These are phyloP conservation scores for Ceratocystis smalleyi DNA, from an alignment of 2,329 filamentous ascomycete genomes.

Conservation along the genomic window DNA sequence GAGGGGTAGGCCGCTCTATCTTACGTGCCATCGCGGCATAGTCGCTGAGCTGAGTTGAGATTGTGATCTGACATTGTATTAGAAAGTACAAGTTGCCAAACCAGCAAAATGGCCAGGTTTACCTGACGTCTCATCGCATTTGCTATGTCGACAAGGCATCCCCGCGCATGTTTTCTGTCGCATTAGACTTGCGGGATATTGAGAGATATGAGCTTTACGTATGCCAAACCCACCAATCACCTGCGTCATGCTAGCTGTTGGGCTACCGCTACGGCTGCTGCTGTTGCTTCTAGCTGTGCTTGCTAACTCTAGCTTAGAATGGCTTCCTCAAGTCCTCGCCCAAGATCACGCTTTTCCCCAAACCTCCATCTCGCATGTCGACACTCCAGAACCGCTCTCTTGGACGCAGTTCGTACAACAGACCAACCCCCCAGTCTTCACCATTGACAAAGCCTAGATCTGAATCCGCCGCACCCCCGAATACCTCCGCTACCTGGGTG, in stretches of 20 bases:
- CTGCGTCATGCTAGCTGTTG: neutral
- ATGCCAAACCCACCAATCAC: conserved; percentile 18
- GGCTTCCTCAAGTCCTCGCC: conserved; percentile 90
- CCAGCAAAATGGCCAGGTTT: conserved; percentile 90
- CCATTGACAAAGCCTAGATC: neutral
- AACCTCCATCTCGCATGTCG: conserved; percentile 49
- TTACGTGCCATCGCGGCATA: neutral
- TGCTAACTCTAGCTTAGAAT: conserved; percentile 27
- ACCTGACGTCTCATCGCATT: conserved; percentile 84
- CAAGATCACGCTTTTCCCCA: conserved; percentile 80
- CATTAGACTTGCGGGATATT: conserved; percentile 77
- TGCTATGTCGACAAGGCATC: conserved; percentile 89
- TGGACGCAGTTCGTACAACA: neutral
- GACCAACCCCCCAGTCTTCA: neutral
- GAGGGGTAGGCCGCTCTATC: conserved; percentile 54
- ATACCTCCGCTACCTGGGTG: conserved; percentile 68
- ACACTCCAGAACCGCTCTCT: conserved; percentile 3
- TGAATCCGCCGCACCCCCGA: conserved; percentile 9
- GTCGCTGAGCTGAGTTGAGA: neutral
- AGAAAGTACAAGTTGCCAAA: conserved; percentile 92
- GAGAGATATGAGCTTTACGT: conserved; percentile 84
- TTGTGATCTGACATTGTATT: conserved; percentile 16
- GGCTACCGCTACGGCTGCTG: no score
- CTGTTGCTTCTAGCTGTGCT: conserved; percentile 27
- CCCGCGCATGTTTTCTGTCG: conserved; percentile 68